phyloP scores from a whole-genome alignment of 2,329 filamentous ascomycete genomes.

The Apiospora pterosperma region DNA sequence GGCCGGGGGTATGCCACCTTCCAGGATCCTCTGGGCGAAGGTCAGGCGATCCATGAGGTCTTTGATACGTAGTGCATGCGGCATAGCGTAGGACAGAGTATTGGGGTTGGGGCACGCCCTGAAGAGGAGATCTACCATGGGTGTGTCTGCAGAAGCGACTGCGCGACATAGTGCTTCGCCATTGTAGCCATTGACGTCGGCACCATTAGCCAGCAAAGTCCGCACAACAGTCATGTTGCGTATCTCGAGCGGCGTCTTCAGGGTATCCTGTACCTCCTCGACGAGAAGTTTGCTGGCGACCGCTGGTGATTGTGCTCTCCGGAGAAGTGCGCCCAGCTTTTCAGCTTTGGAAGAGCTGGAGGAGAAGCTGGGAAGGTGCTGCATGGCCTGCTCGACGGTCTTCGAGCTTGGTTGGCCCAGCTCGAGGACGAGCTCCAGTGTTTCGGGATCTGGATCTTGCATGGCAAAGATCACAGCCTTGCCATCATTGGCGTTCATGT shows the following conservation, averaged over 20 bases:
- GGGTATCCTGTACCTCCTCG: conserved; percentile 46
- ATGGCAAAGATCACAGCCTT: conserved; percentile 34
- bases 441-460: conserved; percentile 42
- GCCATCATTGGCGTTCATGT: conserved; percentile 48
- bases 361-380: conserved; percentile 38
- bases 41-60: conserved; percentile 49
- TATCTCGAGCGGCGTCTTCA: conserved; percentile 33
- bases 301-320: conserved; percentile 38
- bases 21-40: conserved; percentile 47
- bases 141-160: conserved; percentile 41
- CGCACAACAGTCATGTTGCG: conserved; percentile 42
- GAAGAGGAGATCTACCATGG: conserved; percentile 48
- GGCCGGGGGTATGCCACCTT: conserved; percentile 42
- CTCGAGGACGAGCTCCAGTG: conserved; percentile 45
- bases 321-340: conserved; percentile 47
- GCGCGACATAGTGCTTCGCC: conserved; percentile 49
- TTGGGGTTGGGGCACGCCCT: conserved; percentile 33
- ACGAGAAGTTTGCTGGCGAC: conserved; percentile 44
- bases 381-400: conserved; percentile 41
- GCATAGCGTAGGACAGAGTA: conserved; percentile 48
- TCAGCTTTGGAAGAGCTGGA: conserved; percentile 42
- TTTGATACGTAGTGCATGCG: conserved; percentile 47
- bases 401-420: conserved; percentile 41
- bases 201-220: conserved; percentile 46
- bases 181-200: conserved; percentile 52